These are phyloP conservation scores for Mycena filopes DNA, from an alignment of 768 basidiomycete genomes.

Conservation along the genomic window DNA sequence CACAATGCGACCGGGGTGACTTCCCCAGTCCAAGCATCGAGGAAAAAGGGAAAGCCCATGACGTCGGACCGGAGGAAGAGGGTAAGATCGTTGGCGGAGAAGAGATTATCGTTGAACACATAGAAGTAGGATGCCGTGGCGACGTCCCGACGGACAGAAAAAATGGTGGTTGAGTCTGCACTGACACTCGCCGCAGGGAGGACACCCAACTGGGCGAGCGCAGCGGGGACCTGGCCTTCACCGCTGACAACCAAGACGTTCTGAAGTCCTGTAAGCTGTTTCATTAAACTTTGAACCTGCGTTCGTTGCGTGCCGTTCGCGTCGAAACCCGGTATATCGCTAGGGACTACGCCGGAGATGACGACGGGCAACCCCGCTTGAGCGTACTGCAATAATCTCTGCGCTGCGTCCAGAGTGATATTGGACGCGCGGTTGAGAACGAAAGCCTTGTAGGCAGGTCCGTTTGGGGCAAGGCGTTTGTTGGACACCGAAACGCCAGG, in stretches of 20 bases:
- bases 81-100: slow-evolving; percentile 23
- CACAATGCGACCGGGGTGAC: slow-evolving; percentile 25
- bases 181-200: slow-evolving; percentile 25
- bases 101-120: slow-evolving; percentile 23
- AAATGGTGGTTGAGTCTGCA: slow-evolving; percentile 12
- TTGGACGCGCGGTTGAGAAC: slow-evolving; percentile 20
- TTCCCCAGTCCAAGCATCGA: slow-evolving; percentile 28
- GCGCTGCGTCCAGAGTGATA: slow-evolving; percentile 30
- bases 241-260: slow-evolving; percentile 20
- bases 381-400: slow-evolving; percentile 27
- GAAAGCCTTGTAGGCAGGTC: slow-evolving; percentile 33
- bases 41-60: slow-evolving; percentile 27
- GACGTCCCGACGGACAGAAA: slow-evolving; percentile 20
- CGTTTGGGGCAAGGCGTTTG: slow-evolving; percentile 25
- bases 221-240: slow-evolving; percentile 20
- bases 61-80: slow-evolving; percentile 26
- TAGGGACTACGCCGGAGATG: slow-evolving; percentile 22
- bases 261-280: slow-evolving; percentile 19
- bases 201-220: slow-evolving; percentile 23
- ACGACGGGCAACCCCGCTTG: slow-evolving; percentile 26
- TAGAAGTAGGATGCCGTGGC: slow-evolving; percentile 23
- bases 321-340: slow-evolving; percentile 32
- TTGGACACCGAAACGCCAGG: slow-evolving; percentile 29
- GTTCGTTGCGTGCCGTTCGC: slow-evolving; percentile 11
- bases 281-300: slow-evolving; percentile 30